Evolutionary conservation across 768 basidiomycete genomes (phyloP).

Genomic region (Russula vinacea): DNA sequence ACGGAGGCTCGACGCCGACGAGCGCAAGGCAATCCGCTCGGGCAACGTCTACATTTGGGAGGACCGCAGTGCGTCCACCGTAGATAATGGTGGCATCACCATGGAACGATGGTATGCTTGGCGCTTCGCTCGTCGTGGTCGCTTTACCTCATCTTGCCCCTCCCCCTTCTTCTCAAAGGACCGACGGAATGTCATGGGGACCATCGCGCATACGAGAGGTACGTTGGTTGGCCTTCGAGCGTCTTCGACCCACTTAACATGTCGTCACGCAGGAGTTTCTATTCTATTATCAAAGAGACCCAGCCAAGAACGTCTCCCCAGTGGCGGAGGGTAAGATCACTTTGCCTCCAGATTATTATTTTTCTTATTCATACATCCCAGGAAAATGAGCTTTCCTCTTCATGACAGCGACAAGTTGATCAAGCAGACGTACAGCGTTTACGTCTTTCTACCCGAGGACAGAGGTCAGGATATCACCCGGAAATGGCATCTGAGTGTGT

Average conservation of each 20-base stretch:
- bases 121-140: not conserved
- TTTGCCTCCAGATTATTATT: not conserved
- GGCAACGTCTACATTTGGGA: constrained; percentile 62
- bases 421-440: constrained; percentile 83
- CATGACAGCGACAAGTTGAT: constrained; percentile 47
- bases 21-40: constrained; percentile 51
- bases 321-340: constrained; percentile 26
- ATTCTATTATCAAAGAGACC: constrained; percentile 66
- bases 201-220: constrained; percentile 81
- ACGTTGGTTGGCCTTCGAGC: constrained; percentile 38
- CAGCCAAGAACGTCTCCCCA: constrained; percentile 32
- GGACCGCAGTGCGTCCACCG: constrained; percentile 67
- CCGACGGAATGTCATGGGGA: constrained; percentile 80
- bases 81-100: constrained; percentile 72
- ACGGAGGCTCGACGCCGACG: constrained; percentile 72
- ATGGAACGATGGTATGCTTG: constrained; percentile 63
- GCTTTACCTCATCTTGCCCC: not conserved
- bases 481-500: constrained; percentile 83
- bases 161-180: constrained; percentile 37
- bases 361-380: constrained; percentile 27
- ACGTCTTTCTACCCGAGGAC: constrained; percentile 49
- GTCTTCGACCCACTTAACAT: not conserved
- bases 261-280: constrained; percentile 63
- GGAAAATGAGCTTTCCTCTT: constrained; percentile 42
- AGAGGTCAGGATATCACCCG: constrained; percentile 37